Evolutionary conservation across 805 yeast genomes (phyloP), one percentile per base, ranked within the genome.

Genomic region (Candida mattraensis): DNA sequence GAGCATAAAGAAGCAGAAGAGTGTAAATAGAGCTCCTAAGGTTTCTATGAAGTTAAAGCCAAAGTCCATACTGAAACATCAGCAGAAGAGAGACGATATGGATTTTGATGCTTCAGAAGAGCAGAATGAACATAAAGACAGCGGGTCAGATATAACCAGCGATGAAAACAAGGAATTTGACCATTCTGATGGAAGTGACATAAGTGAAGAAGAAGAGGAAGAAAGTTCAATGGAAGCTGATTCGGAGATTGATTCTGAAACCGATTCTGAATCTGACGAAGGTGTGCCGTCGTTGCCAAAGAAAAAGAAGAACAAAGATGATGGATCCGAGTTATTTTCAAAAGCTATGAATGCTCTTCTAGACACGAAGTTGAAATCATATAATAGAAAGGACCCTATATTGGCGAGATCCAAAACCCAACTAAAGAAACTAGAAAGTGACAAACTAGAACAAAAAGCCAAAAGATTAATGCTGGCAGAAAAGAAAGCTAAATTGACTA

Each of bases 341-440:
- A 71, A 64, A 36, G 98, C 98, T 0, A 78, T 93, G 54, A 78
- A 68, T 47, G 93, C 95, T 11, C 83, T 91, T 51, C 64, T 91
- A 33, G 84, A 83, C 5, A 87, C 98, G 2, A 81, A 78, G 51
- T 69, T 91, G 47, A 93, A 93, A 58, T 94, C 96, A 0, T 84
- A 91, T 51, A 87, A 84, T 54, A 72, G 97, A 54, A 74, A 74
- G 28, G 95, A 89, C 58, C 99, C 99, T 3, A 86, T 91, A 37
- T 71, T 91, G 63, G 89, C 91, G 6, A 79, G 98, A 63, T 69
- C 76, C 16, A 84, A 85, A 53, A 84, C 83, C 47, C 69, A 73
- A 26, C 43, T 80, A 33, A 82, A 80, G 62, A 80, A 85, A 47
- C 72, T 84, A 38, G 96, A 89, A 49, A 74, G 80, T 20, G 87